Base-by-base conservation (phyloP, 169 alveolate species). In the Theileria luwenshuni region DNA sequence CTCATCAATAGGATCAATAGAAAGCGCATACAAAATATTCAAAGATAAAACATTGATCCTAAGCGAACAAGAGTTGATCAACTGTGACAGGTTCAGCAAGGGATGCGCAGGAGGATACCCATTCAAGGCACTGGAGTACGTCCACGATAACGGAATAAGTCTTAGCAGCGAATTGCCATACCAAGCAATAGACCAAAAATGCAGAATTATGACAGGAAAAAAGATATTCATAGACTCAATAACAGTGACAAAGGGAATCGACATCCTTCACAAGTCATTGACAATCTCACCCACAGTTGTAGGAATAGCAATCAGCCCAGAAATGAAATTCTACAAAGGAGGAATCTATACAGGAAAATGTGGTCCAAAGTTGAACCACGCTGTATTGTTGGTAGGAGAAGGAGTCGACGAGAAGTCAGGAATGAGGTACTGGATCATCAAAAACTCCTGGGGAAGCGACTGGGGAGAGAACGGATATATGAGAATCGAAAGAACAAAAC, bases 31-130 rank as follows among this genome's bases (percentile, higher is more conserved):
- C 65, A 38, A 30, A 21, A 2, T 68, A 7, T 38, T 45, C 49
- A 68, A 54, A 28, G 61, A 51, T 41, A 35, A 68, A 13, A 28
- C 63, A 1, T 38, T 23, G 41, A n/a, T n/a, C 63, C 19, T 94
- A 30, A 94, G 98, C 54, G 96, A 81, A 77, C 96, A 96, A 69
- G 92, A 94, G 84, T 69, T 96, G 23, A 92, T 94, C 33, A 95
- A 90, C 67, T 94, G 98, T 68, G 83, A 90, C 17, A 48, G 30
- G n/a, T 52, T 64, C 41, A 56, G 77, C 41, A 54, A 27, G 41
- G 96, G 97, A 30, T 95, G 98, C 76, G 35, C 69, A 43, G 98
- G 98, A 28, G 98, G 98, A 35, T 61, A 60, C 28, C 74, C 88
- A 71, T 85, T 74, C 72, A 42, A 68, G 19, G 96, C 96, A 32